Conservation (phyloP, 495 filamentous ascomycete species). For the Tirmania nivea region DNA sequence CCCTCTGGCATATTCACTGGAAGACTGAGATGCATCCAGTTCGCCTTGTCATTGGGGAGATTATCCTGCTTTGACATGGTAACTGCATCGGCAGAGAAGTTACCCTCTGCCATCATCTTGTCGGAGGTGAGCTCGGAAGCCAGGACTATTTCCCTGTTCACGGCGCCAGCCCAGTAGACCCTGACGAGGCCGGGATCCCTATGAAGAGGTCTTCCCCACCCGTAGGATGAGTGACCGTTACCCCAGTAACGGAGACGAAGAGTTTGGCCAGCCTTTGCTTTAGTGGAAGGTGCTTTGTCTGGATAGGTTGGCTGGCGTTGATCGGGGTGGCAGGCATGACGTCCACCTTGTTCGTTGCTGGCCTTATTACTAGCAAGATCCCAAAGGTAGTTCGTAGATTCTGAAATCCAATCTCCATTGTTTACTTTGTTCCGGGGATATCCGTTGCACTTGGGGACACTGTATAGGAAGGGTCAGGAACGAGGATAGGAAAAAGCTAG, state of each 20-base stretch:
- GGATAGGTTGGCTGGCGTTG: constrained; percentile 10
- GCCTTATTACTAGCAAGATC: constrained; percentile 5
- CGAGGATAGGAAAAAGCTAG: background rate
- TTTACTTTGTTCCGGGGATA: constrained; percentile 4
- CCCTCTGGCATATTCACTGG: constrained; percentile 10
- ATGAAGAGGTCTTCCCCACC: constrained; percentile 12
- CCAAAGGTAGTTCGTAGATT: constrained; percentile 14
- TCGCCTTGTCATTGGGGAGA: constrained; percentile 16
- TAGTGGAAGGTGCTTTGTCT: constrained; percentile 6
- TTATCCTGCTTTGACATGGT: background rate
- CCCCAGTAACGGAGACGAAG: constrained; percentile 14
- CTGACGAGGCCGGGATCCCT: constrained; percentile 17
- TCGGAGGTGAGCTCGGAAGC: constrained; percentile 8
- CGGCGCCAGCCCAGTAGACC: constrained; percentile 14
- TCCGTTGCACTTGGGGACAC: constrained; percentile 8
- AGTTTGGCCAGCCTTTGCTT: constrained; percentile 11
- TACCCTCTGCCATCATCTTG: constrained; percentile 16
- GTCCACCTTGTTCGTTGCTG: background rate
- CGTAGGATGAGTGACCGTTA: constrained; percentile 10
- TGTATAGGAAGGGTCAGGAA: background rate
- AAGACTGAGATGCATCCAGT: constrained; percentile 9
- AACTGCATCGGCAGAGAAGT: constrained; percentile 12
- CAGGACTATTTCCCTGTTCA: constrained; percentile 9
- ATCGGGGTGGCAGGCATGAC: constrained; percentile 3
- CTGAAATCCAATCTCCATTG: constrained; percentile 12